A percentile compares a stretch with the other conserved stretches of the same genome.
Conservation (phyloP, 768 basidiomycete species). For the Suillus occidentalis region DNA sequence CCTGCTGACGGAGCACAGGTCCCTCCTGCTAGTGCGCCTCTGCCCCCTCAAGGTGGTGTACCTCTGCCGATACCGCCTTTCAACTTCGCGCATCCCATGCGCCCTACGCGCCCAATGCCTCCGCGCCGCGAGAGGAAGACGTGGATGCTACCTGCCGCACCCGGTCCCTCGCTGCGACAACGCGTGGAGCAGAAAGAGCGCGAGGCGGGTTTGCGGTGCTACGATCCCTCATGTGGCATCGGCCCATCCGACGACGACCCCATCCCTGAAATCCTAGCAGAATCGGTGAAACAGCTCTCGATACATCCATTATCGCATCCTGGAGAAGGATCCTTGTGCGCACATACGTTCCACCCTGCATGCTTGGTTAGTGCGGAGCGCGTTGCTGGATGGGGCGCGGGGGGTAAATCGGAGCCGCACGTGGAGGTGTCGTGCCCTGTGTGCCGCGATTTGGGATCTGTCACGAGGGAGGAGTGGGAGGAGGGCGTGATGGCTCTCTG, state of each 20-base stretch:
- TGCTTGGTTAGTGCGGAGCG: slow-evolving; percentile 72
- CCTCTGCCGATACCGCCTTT: slow-evolving; percentile 5
- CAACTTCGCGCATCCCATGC: slow-evolving; percentile 14
- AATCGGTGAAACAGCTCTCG: slow-evolving; percentile 19
- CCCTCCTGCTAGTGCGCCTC: slow-evolving; percentile 13
- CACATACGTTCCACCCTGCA: slow-evolving; percentile 68
- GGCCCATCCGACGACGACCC: slow-evolving; percentile 78
- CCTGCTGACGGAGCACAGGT: slow-evolving; percentile 13
- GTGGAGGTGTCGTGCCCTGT: slow-evolving; percentile 77
- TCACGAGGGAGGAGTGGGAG: slow-evolving; percentile 64
- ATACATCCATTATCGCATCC: slow-evolving; percentile 22
- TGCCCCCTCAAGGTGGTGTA: slow-evolving; percentile 5
- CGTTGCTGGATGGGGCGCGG: slow-evolving; percentile 60
- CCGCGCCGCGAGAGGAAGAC: slow-evolving; percentile 38
- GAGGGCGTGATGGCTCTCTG: slow-evolving; percentile 38
- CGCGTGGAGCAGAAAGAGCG: slow-evolving; percentile 72
- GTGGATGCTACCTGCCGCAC: slow-evolving; percentile 64
- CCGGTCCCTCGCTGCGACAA: slow-evolving; percentile 71
- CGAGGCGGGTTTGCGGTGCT: slow-evolving; percentile 71
- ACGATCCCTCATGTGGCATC: slow-evolving; percentile 69
- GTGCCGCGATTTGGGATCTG: slow-evolving; percentile 62
- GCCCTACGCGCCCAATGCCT: slow-evolving; percentile 24
- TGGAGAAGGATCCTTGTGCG: slow-evolving; percentile 42
- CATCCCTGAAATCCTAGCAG: slow-evolving; percentile 30
- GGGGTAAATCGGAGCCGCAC: slow-evolving; percentile 37